Conservation (phyloP, 116 monocot species). For the Iris pallida region DNA sequence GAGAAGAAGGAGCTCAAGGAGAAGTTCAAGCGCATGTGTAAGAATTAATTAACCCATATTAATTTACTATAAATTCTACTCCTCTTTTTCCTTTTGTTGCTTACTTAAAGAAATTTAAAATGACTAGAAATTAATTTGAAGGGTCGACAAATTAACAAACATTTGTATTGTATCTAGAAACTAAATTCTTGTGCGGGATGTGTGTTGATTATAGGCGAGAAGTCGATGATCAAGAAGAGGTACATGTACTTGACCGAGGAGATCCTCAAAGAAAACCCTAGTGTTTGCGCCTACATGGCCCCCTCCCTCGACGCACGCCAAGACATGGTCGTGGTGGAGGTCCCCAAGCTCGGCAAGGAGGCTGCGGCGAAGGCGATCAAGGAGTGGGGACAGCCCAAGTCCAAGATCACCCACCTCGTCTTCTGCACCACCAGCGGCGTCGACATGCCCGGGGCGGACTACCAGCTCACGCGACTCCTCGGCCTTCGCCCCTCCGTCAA, state of each 20-base stretch:
- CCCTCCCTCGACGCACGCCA: slow-evolving; percentile 14
- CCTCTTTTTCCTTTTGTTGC: too few species aligned
- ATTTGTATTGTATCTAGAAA: too few species aligned
- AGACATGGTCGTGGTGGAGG: slow-evolving; percentile 14
- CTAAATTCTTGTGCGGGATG: too few species aligned
- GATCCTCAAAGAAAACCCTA: slow-evolving; percentile 3
- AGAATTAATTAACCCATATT: neutral
- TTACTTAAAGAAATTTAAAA: too few species aligned
- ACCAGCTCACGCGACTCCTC: slow-evolving; percentile 33
- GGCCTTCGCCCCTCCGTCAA: slow-evolving; percentile 40
- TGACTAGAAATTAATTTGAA: too few species aligned
- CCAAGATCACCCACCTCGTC: slow-evolving; percentile 40
- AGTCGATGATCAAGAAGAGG: slow-evolving; percentile 8
- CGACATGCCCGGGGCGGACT: slow-evolving; percentile 56
- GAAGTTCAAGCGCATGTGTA: slow-evolving; percentile 18
- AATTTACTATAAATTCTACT: neutral
- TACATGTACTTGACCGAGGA: slow-evolving; percentile 7
- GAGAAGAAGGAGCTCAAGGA: slow-evolving; percentile 14
- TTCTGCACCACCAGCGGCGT: slow-evolving; percentile 48
- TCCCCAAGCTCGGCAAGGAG: slow-evolving; percentile 14
- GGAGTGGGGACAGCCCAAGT: slow-evolving; percentile 41
- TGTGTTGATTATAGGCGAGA: neutral
- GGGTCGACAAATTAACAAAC: too few species aligned
- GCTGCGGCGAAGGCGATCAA: slow-evolving; percentile 21
- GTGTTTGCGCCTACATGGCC: neutral